These are phyloP conservation scores for Quercus bicolor DNA, from an alignment of 306 rosid species.

Conservation along the genomic window DNA sequence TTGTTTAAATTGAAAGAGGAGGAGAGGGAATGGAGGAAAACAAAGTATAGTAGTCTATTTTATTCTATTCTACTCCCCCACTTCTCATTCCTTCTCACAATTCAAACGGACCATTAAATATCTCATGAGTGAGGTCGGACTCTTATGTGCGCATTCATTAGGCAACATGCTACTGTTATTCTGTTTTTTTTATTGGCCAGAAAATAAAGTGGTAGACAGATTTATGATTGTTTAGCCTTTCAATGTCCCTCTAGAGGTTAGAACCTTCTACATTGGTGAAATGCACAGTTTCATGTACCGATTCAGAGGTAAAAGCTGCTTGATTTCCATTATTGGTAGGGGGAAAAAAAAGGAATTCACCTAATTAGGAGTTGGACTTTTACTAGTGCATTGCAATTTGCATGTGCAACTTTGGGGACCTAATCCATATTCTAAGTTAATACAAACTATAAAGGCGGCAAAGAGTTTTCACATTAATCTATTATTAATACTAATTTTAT, in stretches of 20 bases:
- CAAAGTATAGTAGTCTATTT: accelerated
- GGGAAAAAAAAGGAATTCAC: too few relatives aligned
- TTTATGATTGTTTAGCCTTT: neutral
- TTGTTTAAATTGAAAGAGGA: accelerated
- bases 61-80: accelerated
- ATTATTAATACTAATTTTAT: too few relatives aligned
- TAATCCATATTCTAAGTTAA: too few relatives aligned
- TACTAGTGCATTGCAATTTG: too few relatives aligned
- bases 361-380: too few relatives aligned
- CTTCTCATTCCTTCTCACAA: accelerated
- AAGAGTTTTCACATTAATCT: too few relatives aligned
- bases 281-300: neutral
- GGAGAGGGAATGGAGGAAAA: accelerated
- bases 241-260: neutral
- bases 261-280: neutral
- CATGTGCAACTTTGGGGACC: too few relatives aligned
- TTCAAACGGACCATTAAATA: too few relatives aligned
- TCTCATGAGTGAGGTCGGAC: too few relatives aligned
- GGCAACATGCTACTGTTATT: neutral
- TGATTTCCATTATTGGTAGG: neutral
- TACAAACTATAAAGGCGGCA: too few relatives aligned
- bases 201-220: neutral
- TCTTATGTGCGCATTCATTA: neutral
- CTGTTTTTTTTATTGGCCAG: neutral
- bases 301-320: neutral